Conservation (phyloP, 441 rosid species). For the Euphorbia neoarborescens region DNA sequence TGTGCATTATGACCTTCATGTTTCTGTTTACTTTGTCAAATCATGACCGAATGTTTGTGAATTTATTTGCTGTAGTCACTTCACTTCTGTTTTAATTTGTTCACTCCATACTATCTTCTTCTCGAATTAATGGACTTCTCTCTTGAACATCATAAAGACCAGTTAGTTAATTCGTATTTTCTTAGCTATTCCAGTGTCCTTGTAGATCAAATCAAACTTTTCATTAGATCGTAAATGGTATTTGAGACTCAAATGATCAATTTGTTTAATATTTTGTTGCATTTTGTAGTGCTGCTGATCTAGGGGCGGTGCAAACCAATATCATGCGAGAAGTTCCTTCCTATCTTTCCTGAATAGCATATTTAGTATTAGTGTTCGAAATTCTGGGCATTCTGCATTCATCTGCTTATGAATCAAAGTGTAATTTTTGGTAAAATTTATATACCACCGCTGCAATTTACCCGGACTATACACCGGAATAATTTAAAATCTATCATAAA, state of each 20-base stretch:
- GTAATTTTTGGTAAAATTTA: no score
- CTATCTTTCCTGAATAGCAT: constrained; percentile 40
- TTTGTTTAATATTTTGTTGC: constrained; percentile 14
- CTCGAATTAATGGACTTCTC: background rate
- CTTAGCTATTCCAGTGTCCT: background rate
- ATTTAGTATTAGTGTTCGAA: constrained; percentile 28
- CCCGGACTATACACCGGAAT: no score
- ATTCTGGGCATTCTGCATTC: constrained; percentile 53
- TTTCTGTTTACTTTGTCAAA: constrained; percentile 5
- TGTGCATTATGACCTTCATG: constrained; percentile 17
- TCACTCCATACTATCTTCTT: background rate
- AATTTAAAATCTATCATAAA: no score
- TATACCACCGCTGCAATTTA: no score
- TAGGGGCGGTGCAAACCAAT: constrained; percentile 72
- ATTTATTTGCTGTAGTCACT: background rate
- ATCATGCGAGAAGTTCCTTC: constrained; percentile 85
- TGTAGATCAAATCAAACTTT: background rate
- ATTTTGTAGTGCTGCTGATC: constrained; percentile 68
- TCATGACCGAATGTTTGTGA: background rate
- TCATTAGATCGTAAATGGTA: background rate
- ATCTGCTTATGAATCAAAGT: no score
- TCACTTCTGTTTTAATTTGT: background rate
- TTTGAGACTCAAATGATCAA: constrained; percentile 6
- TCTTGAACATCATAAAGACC: background rate
- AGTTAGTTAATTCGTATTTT: background rate